Base-by-base conservation (phyloP, 108 stramenopile species). In the Chaetoceros tenuissimus region DNA sequence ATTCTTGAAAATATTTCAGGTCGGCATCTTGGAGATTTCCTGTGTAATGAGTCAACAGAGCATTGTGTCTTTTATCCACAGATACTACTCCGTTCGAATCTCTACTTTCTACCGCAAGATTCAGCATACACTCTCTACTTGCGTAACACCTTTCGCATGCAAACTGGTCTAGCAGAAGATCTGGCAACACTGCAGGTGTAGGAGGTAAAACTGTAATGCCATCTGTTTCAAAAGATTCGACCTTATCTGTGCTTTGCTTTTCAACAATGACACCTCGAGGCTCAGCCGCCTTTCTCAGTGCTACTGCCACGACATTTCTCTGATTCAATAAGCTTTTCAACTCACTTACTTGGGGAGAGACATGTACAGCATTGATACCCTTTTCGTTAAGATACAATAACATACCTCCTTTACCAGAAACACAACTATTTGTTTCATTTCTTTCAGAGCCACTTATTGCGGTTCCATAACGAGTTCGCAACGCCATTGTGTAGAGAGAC, bases 81-180 rank as follows among this genome's bases (percentile, higher is more conserved):
- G 19, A 48, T 17, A 46, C 21, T 26, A 19, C 3, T 20, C 18
- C 2, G 45, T 45, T 17, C n/a, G 60, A 22, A n/a, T 55, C 34
- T 16, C 3, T 51, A 21, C 21, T 46, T 46, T 47, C 69, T 22
- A 81, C 76, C n/a, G 71, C 71, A 28, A 82, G 74, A 68, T 91
- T 91, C 59, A 89, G 59, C 94, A 94, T 94, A 55, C 94, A 94
- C 43, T 89, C 80, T 25, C 81, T 74, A 46, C 74, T 79, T 18
- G 71, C 59, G 60, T 79, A 94, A 63, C 94, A 94, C 45, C 74
- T 46, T 50, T 72, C 66, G 63, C 94, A 94, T 7, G 71, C 40
- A 46, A 69, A 70, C 21, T 69, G 50, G 28, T 54, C 69, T 3
- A 60, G 48, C 2, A 69, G 65, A 44, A 94, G 48, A 19, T 71